Evolutionary conservation across 23 red algal species (phyloP).

Genomic region (Gracilaria gracilis): DNA sequence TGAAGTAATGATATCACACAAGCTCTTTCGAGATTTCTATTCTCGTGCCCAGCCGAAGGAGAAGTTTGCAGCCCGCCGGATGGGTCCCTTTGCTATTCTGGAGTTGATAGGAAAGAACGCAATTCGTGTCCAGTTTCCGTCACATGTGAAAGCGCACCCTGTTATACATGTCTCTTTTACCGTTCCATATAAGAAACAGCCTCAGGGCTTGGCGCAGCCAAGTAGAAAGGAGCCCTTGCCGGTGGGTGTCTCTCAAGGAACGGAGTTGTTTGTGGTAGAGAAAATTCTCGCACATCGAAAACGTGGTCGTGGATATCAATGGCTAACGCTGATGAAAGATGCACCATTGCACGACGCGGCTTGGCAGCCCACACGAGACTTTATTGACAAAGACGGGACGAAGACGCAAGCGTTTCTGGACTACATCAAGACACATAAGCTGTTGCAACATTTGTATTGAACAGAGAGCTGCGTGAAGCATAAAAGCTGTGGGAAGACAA

Average conservation of each 20-base stretch:
- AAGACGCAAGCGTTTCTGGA: slow-evolving; percentile 14
- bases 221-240: background rate
- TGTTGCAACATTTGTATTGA: slow-evolving; percentile 39
- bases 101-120: too few species aligned
- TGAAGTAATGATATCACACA: too few species aligned
- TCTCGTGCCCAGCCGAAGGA: too few species aligned
- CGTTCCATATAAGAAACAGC: too few species aligned
- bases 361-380: slow-evolving; percentile 33
- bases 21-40: too few species aligned
- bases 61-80: too few species aligned
- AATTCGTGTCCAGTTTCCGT: too few species aligned
- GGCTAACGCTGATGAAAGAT: background rate
- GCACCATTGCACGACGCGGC: background rate
- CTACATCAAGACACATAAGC: slow-evolving; percentile 20
- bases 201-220: background rate
- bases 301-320: slow-evolving; percentile 4
- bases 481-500: slow-evolving; percentile 26
- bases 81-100: too few species aligned
- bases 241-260: background rate
- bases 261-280: background rate
- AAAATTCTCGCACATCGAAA: background rate
- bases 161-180: too few species aligned
- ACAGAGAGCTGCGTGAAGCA: slow-evolving; percentile 11
- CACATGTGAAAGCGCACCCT: too few species aligned
- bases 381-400: slow-evolving; percentile 21